These are phyloP conservation scores for Daedaleopsis sinensis DNA, from an alignment of 768 basidiomycete species.

Conservation along the genomic window DNA sequence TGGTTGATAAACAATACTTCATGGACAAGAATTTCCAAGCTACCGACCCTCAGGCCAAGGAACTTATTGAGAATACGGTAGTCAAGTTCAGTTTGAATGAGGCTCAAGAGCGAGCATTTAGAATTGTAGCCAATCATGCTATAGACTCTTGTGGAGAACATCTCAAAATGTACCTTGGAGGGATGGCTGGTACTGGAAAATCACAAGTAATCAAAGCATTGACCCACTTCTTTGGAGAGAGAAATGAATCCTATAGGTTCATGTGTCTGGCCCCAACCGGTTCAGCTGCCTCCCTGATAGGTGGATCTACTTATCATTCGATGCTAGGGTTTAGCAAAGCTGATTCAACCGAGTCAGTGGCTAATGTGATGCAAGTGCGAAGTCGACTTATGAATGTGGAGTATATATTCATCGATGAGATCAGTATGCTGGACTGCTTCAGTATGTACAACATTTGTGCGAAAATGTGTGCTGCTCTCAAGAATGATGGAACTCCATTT, in stretches of 20 bases:
- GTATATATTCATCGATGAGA: conserved; percentile 46
- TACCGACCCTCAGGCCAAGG: no score
- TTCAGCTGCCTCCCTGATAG: conserved; percentile 18
- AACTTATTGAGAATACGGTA: no score
- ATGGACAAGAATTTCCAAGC: no score
- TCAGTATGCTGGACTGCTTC: conserved; percentile 10
- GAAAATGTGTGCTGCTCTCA: conserved; percentile 23
- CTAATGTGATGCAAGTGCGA: background rate
- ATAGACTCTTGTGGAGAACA: no score
- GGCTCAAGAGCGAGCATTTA: no score
- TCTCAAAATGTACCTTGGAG: no score
- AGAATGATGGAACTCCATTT: conserved; percentile 28
- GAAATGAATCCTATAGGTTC: background rate
- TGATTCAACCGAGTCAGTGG: background rate
- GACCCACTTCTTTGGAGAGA: conserved; percentile 6
- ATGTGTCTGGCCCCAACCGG: conserved; percentile 19
- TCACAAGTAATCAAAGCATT: conserved; percentile 17
- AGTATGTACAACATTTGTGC: conserved; percentile 30
- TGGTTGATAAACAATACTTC: no score
- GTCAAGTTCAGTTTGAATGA: no score
- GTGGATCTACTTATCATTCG: conserved; percentile 16
- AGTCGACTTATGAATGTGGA: conserved; percentile 32
- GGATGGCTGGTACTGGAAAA: no score
- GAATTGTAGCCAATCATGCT: no score
- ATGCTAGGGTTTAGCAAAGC: background rate